Evolutionary conservation across 2,329 filamentous ascomycete species (phyloP).

Genomic region (Colletotrichum karsti): DNA sequence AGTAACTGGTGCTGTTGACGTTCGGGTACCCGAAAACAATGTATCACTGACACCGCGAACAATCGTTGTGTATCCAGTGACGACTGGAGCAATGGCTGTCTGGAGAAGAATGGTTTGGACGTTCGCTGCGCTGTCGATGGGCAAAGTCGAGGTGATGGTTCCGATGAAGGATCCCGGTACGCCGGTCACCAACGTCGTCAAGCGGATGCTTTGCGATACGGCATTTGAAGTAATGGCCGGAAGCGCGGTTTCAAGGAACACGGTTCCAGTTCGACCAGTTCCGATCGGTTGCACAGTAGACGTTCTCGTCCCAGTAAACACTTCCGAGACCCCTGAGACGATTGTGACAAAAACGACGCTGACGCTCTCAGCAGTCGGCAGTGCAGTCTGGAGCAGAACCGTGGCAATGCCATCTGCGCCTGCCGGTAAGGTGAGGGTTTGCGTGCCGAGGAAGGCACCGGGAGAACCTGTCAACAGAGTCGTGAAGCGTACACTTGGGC

Average conservation of each 20-base stretch:
- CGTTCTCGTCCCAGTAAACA: background rate
- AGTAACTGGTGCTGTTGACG: background rate
- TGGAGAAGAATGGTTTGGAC: conserved; percentile 2
- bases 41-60: background rate
- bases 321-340: background rate
- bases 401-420: background rate
- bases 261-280: background rate
- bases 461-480: background rate
- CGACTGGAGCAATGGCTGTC: conserved; percentile 6
- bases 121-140: background rate
- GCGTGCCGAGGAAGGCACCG: background rate
- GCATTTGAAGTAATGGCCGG: background rate
- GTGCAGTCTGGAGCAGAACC: conserved; percentile 2
- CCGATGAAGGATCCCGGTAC: conserved; percentile 2
- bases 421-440: background rate
- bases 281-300: background rate
- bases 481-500: background rate
- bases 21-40: background rate
- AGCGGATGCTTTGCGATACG: background rate
- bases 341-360: background rate
- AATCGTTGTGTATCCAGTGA: background rate
- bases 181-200: background rate
- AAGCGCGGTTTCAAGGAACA: conserved; percentile 3
- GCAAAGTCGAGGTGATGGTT: background rate
- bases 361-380: background rate